Base-by-base conservation (phyloP, 345 rosid species). In the Euphorbia lathyris region DNA sequence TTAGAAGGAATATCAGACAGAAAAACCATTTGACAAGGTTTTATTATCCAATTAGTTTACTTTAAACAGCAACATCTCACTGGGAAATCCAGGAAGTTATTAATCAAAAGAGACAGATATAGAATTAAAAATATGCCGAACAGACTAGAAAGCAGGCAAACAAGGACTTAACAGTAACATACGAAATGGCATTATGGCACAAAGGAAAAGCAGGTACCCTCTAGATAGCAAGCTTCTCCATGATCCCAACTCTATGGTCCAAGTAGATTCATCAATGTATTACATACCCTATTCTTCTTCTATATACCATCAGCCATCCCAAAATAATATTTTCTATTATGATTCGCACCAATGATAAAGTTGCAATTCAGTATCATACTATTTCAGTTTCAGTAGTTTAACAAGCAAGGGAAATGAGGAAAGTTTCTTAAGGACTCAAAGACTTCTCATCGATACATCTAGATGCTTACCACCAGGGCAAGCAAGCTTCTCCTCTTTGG, bases 401-500 rank as follows among this genome's bases (percentile, higher is more conserved):
- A 22, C 16, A 66, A 52, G 26, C 45, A 19, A 32, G 23, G 32
- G 12, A 19, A 56, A 16, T 3, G 43, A 30, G 12, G 42, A 68
- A 57, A 56, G 25, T 68, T 30, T 25, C 23, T 40, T 30, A 25
- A 45, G 7, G 16, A 40, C 19, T 48, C 13, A 47, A 27, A 69
- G 45, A 17, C 32, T 12, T 52, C 13, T 55, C 20, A 55, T 23
- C 11, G 20, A 55, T 22, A 9, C 26, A 16, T 51, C 7, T 30
- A 32, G 48, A 73, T 40, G 69, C 71, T 76, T 77, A 86, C 88
- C 81, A 79, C 7, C 56, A 32, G 76, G 75, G 67, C 42, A 67
- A 74, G 65, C 68, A 75, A 72, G 66, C 65, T 66, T 81, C 75
- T 51, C 57, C 57, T 83, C 78, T 40, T 82, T 78, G 55, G 83